Percentiles rank a stretch among this genome's conserved stretches.
Evolutionary conservation across 2,329 filamentous ascomycete genomes (phyloP).

Genomic region (Claviceps maximensis): DNA sequence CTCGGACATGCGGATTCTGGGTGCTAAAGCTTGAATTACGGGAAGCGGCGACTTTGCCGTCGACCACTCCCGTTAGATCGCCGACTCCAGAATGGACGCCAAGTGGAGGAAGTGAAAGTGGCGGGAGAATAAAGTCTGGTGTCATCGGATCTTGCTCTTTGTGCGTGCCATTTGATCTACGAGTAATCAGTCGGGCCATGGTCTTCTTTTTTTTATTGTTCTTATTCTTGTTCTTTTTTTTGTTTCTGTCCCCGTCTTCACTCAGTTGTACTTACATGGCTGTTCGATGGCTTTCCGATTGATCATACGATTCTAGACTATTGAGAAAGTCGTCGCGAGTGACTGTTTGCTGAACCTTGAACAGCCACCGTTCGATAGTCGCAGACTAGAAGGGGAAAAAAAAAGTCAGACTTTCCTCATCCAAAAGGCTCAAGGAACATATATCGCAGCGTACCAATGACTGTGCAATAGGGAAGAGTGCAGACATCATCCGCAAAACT

Average conservation of each 20-base stretch:
- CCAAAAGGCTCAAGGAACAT: no score
- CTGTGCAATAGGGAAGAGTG: slow-evolving; percentile 25
- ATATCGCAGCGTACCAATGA: slow-evolving; percentile 25
- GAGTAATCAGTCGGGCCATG: not conserved
- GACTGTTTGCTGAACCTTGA: slow-evolving; percentile 21
- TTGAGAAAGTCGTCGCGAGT: slow-evolving; percentile 10
- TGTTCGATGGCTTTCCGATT: slow-evolving; percentile 10
- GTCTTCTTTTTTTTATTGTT: not conserved
- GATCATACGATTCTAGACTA: slow-evolving; percentile 12
- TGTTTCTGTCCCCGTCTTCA: not conserved
- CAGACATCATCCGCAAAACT: slow-evolving; percentile 23
- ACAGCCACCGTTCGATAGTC: slow-evolving; percentile 26
- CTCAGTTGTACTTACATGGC: slow-evolving; percentile 8
- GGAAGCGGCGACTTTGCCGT: not conserved
- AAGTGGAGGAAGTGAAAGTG: slow-evolving; percentile 12
- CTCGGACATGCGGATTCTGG: slow-evolving; percentile 10
- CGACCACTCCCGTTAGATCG: slow-evolving; percentile 1
- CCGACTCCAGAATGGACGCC: slow-evolving; percentile 7
- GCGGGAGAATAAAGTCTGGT: slow-evolving; percentile 11
- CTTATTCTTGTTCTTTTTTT: not conserved
- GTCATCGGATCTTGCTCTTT: slow-evolving; percentile 4
- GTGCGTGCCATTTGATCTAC: slow-evolving; percentile 9
- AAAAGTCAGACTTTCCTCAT: not conserved
- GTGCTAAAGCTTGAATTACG: slow-evolving; percentile 11
- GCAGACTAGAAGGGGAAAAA: slow-evolving; percentile 14